Conservation (phyloP, 306 rosid genomes). For the Malus fusca region DNA sequence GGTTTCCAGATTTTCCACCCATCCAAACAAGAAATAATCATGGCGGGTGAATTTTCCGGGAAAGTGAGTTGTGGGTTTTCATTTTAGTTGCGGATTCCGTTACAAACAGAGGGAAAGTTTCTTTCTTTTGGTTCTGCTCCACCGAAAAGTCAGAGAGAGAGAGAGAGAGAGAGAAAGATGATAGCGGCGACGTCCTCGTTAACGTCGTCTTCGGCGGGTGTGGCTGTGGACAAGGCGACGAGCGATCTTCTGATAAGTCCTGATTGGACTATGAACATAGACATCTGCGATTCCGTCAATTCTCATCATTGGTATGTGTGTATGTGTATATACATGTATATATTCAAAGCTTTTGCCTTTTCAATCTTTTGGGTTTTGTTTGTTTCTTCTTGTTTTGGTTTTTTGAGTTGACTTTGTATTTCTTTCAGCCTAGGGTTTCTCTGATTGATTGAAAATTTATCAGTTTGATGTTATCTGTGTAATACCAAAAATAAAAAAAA, state of each 20-base stretch:
- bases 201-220: constrained; percentile 77
- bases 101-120: constrained; percentile 7
- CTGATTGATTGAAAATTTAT: constrained; percentile 4
- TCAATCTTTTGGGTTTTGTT: not conserved
- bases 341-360: constrained; percentile 18
- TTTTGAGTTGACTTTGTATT: constrained; percentile 21
- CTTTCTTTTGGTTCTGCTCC: not conserved
- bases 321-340: not conserved
- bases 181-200: constrained; percentile 31
- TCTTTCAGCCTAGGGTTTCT: constrained; percentile 12
- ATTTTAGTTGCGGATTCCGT: not conserved
- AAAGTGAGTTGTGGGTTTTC: constrained; percentile 17
- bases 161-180: constrained; percentile 14
- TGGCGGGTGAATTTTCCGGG: constrained; percentile 22
- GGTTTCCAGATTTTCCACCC: constrained; percentile 37
- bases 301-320: constrained; percentile 64
- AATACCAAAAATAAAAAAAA: not conserved
- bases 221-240: constrained; percentile 98
- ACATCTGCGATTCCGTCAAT: constrained; percentile 95
- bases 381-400: not conserved
- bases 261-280: constrained; percentile 99
- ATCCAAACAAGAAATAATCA: constrained; percentile 9
- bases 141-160: constrained; percentile 20
- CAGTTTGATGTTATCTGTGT: not conserved
- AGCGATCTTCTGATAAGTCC: constrained; percentile 97